phyloP scores from a whole-genome alignment of 2,329 filamentous ascomycete species.

The Alternaria sp. region DNA sequence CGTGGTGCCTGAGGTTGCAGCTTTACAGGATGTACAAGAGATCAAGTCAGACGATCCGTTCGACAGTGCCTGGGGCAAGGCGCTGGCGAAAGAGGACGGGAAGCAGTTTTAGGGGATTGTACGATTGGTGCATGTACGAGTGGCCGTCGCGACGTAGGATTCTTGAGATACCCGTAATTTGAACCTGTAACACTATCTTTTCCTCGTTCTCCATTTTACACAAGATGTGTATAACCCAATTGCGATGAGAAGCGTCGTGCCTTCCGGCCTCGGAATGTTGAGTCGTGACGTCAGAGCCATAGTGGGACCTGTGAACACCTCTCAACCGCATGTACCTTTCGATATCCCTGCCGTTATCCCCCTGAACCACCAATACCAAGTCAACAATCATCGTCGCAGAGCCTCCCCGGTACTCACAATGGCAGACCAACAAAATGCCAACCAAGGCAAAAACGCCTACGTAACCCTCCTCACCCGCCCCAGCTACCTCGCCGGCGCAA shows the following conservation, averaged over 20 bases:
- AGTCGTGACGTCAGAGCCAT: constrained; percentile 32
- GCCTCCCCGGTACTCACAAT: constrained; percentile 9
- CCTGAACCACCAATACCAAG: neutral
- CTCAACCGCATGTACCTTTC: neutral
- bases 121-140: constrained; percentile 4
- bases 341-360: neutral
- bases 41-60: constrained; percentile 59
- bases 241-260: neutral
- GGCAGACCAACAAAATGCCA: constrained; percentile 4
- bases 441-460: constrained; percentile 46
- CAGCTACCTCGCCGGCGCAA: constrained; percentile 59
- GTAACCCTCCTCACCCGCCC: constrained; percentile 60
- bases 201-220: neutral
- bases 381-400: too few relatives aligned
- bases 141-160: constrained; percentile 4
- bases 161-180: constrained; percentile 28
- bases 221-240: neutral
- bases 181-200: constrained; percentile 1
- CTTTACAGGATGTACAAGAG: constrained; percentile 58
- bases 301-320: neutral
- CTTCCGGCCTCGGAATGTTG: constrained; percentile 13
- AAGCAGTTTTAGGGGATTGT: constrained; percentile 17
- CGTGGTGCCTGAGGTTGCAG: constrained; percentile 58
- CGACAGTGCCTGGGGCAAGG: constrained; percentile 74
- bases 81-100: constrained; percentile 56